Evolutionary conservation across 495 filamentous ascomycete species (phyloP).

Genomic region (Paragyromitra xinjiangensis): DNA sequence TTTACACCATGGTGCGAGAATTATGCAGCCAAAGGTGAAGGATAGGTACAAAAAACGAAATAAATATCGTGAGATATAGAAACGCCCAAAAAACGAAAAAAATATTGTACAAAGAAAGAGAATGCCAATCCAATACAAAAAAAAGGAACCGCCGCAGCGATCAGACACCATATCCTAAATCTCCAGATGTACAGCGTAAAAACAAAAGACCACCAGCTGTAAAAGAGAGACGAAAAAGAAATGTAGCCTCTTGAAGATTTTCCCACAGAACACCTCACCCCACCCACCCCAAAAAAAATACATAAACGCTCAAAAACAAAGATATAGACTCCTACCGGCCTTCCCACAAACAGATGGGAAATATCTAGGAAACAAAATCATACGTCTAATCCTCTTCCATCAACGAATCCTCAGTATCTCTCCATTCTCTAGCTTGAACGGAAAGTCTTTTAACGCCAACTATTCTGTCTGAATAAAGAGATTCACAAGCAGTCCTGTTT

Average conservation of each 20-base stretch:
- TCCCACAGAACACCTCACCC: conserved; percentile 52
- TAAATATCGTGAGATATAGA: conserved; percentile 36
- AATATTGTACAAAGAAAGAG: conserved; percentile 44
- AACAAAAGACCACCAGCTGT: conserved; percentile 36
- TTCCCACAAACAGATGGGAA: conserved; percentile 39
- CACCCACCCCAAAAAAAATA: conserved; percentile 29
- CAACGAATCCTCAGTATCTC: conserved; percentile 57
- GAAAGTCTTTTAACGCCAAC: conserved; percentile 55
- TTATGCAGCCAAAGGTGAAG: conserved; percentile 16
- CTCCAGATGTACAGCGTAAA: conserved; percentile 42
- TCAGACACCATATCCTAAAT: conserved; percentile 29
- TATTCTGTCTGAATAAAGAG: conserved; percentile 56
- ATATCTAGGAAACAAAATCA: conserved; percentile 40
- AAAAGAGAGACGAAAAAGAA: conserved; percentile 40
- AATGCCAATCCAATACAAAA: conserved; percentile 41
- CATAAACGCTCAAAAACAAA: conserved; percentile 43
- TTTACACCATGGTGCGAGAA: background rate
- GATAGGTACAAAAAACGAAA: conserved; percentile 44
- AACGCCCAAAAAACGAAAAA: conserved; percentile 14
- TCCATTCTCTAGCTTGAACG: conserved; percentile 56
- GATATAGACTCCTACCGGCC: conserved; percentile 44
- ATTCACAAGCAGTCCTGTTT: conserved; percentile 57
- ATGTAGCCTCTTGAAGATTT: conserved; percentile 36
- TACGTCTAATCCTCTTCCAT: conserved; percentile 55
- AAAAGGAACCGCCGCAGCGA: conserved; percentile 30